A percentile compares a stretch with the other conserved stretches of the same genome.
Evolutionary conservation across 495 filamentous ascomycete species (phyloP).

Genomic region (Lasiosphaeria hispida): DNA sequence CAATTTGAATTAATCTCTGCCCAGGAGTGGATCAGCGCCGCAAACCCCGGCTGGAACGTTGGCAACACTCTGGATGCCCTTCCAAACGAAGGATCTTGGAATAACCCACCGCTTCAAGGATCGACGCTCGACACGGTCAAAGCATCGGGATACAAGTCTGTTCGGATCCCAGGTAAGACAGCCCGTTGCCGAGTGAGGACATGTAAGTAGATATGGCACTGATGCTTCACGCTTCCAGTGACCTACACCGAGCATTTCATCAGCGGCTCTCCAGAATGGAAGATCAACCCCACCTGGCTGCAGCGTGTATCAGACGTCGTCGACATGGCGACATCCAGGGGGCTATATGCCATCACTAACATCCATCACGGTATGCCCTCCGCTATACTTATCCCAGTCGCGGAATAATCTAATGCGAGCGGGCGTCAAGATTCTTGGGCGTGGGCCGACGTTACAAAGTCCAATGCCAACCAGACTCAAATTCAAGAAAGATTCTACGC

Average conservation of each 20-base stretch:
- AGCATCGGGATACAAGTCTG: constrained; percentile 55
- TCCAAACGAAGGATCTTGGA: constrained; percentile 59
- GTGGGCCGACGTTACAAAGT: constrained; percentile 55
- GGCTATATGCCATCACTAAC: constrained; percentile 55
- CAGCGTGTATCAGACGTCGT: constrained; percentile 59
- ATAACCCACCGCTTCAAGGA: constrained; percentile 49
- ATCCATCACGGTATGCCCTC: constrained; percentile 50
- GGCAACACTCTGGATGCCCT: constrained; percentile 62
- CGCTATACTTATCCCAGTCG: neutral
- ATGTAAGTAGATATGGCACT: neutral
- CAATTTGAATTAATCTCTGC: constrained; percentile 58
- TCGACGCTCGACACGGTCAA: constrained; percentile 53
- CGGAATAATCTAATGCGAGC: neutral
- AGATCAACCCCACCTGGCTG: constrained; percentile 54
- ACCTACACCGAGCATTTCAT: constrained; percentile 60
- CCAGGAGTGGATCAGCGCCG: constrained; percentile 69
- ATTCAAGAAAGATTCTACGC: constrained; percentile 57
- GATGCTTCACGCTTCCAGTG: constrained; percentile 30
- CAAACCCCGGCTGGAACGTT: constrained; percentile 60
- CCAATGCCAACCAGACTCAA: constrained; percentile 47
- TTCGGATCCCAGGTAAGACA: constrained; percentile 55
- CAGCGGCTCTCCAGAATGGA: constrained; percentile 49
- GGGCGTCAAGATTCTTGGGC: constrained; percentile 46
- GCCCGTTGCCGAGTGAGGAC: constrained; percentile 5
- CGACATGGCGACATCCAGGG: constrained; percentile 52